These are phyloP conservation scores for Boletus rubropictus DNA, from an alignment of 768 basidiomycete species.

Conservation along the genomic window DNA sequence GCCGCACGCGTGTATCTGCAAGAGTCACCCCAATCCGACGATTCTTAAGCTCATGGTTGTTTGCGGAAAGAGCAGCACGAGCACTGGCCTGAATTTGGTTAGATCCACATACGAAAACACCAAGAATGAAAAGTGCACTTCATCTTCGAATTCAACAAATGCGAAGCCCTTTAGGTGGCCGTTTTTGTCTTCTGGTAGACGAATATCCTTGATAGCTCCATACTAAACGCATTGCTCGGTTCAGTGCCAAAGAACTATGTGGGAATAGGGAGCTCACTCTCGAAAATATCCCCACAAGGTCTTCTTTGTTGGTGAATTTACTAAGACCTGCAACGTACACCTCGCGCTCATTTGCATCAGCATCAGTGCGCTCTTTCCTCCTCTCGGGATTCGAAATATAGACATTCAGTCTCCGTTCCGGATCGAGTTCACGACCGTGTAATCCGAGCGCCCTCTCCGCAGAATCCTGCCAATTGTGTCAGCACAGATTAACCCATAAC, in stretches of 20 bases:
- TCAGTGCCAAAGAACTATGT: constrained; percentile 1
- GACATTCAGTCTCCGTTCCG: constrained; percentile 65
- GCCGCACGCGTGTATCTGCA: constrained; percentile 64
- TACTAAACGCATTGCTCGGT: constrained; percentile 44
- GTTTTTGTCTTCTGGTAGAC: constrained; percentile 67
- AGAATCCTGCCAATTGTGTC: constrained; percentile 37
- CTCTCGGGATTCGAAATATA: constrained; percentile 86
- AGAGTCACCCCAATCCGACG: constrained; percentile 87
- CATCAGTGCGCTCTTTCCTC: constrained; percentile 87
- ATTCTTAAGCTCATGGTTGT: constrained; percentile 85
- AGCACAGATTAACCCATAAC: background rate
- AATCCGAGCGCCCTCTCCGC: constrained; percentile 78
- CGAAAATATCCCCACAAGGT: constrained; percentile 74
- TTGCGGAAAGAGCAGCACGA: constrained; percentile 63
- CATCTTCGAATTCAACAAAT: constrained; percentile 84
- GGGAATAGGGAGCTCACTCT: constrained; percentile 44
- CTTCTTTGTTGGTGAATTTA: constrained; percentile 67
- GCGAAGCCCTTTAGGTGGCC: constrained; percentile 79
- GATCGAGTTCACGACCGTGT: constrained; percentile 69
- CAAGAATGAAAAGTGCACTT: constrained; percentile 42
- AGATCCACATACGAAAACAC: background rate
- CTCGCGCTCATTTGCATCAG: constrained; percentile 76
- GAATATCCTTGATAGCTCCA: constrained; percentile 75
- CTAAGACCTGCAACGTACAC: constrained; percentile 85
- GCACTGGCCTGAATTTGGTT: constrained; percentile 57